phyloP scores from a whole-genome alignment of 1,284 basidiomycete genomes.

The Boletus albobrunnescens region DNA sequence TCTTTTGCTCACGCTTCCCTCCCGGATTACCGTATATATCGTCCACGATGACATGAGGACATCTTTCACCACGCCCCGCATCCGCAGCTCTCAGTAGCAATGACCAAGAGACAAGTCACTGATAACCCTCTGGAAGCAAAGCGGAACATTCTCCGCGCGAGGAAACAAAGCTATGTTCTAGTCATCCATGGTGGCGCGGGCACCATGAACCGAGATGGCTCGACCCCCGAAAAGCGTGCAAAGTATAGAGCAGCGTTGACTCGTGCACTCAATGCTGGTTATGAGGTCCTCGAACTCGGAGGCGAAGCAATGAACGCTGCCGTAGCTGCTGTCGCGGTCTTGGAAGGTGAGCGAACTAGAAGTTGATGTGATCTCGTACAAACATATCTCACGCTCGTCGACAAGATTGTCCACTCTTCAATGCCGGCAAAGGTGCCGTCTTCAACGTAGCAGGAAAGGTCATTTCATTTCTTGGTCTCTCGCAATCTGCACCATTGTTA shows the following conservation, averaged over 20 bases:
- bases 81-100: not conserved
- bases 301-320: constrained; percentile 83
- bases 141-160: constrained; percentile 1
- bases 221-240: constrained; percentile 60
- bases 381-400: not conserved
- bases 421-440: constrained; percentile 74
- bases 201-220: constrained; percentile 53
- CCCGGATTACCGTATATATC: not conserved
- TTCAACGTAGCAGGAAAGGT: constrained; percentile 78
- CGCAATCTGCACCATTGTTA: not conserved
- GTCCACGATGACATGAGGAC: not conserved
- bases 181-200: constrained; percentile 81
- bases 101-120: constrained; percentile 4
- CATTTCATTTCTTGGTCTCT: constrained; percentile 2
- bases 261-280: constrained; percentile 57
- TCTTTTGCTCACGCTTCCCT: not conserved
- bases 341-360: constrained; percentile 60
- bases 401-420: constrained; percentile 75
- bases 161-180: constrained; percentile 34
- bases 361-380: not conserved
- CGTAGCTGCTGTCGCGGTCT: constrained; percentile 64
- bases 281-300: constrained; percentile 57
- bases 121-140: not conserved
- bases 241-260: constrained; percentile 55
- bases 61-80: not conserved